Percentiles rank a stretch among this genome's conserved stretches.
These are phyloP conservation scores for Leptographium flavum DNA, from an alignment of 2,329 filamentous ascomycete species.

Conservation along the genomic window DNA sequence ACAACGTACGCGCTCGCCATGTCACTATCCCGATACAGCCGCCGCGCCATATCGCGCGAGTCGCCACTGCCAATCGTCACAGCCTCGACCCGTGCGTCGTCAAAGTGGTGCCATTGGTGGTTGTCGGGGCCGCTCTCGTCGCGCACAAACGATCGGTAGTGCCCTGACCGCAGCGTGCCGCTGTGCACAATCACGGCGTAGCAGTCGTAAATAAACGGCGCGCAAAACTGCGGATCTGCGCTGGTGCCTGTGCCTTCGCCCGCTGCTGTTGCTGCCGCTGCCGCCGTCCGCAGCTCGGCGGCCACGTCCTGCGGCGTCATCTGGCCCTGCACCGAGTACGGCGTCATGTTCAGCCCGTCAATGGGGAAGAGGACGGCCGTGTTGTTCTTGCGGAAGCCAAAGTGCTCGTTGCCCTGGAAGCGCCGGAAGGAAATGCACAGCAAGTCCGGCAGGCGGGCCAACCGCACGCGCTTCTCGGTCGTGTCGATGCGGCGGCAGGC, in stretches of 20 bases:
- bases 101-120: slow-evolving; percentile 32
- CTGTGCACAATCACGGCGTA: slow-evolving; percentile 82
- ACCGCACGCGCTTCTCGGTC: slow-evolving; percentile 55
- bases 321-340: slow-evolving; percentile 10
- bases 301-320: slow-evolving; percentile 1
- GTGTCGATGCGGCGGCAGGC: slow-evolving; percentile 54
- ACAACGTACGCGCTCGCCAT: slow-evolving; percentile 12
- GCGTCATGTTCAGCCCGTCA: slow-evolving; percentile 48
- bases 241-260: background rate
- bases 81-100: slow-evolving; percentile 22
- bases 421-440: slow-evolving; percentile 65
- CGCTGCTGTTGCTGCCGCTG: background rate
- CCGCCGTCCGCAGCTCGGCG: background rate
- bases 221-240: slow-evolving; percentile 18
- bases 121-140: slow-evolving; percentile 28
- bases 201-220: slow-evolving; percentile 64
- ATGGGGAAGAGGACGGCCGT: slow-evolving; percentile 66
- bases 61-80: slow-evolving; percentile 12
- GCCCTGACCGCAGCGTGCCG: slow-evolving; percentile 51
- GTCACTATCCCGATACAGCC: slow-evolving; percentile 11
- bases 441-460: slow-evolving; percentile 66
- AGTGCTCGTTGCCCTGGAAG: slow-evolving; percentile 23
- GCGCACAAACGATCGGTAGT: slow-evolving; percentile 63
- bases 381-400: slow-evolving; percentile 45
- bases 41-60: slow-evolving; percentile 10